Evolutionary conservation across 306 rosid genomes (phyloP).

Genomic region (Abrus precatorius): DNA sequence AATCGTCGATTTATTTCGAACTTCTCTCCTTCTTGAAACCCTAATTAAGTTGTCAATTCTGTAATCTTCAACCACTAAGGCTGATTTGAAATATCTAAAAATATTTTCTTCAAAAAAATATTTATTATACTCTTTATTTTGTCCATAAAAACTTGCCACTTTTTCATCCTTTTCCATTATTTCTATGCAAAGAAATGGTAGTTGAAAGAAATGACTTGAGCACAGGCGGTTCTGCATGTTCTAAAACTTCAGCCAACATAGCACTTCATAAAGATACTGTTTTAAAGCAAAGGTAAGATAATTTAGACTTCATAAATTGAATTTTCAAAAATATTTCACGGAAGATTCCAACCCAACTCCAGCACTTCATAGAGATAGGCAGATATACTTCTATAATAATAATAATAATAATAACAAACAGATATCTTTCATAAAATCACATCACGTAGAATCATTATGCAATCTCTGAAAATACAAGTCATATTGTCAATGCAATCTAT

Average conservation of each 20-base stretch:
- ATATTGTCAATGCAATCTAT: neutral
- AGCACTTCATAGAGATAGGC: neutral
- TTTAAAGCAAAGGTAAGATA: neutral
- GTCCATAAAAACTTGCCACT: too few species aligned
- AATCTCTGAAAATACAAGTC: neutral
- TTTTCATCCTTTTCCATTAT: too few species aligned
- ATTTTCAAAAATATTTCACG: neutral
- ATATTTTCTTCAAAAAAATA: too few species aligned
- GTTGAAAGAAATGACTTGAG: neutral
- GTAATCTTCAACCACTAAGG: too few species aligned
- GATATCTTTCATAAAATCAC: neutral
- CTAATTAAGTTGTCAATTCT: too few species aligned
- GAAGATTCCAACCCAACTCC: neutral
- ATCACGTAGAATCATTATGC: conserved; percentile 9
- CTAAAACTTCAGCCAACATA: neutral
- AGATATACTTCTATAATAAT: too few species aligned
- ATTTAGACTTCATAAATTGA: neutral
- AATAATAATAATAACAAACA: too few species aligned
- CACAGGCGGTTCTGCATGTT: neutral
- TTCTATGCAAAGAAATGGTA: too few species aligned
- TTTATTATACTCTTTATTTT: too few species aligned
- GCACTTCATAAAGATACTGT: neutral
- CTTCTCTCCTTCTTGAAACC: too few species aligned
- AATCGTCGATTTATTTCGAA: too few species aligned
- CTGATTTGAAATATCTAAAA: too few species aligned